Conservation (phyloP, 306 rosid species). For the Nissolia schottii region DNA sequence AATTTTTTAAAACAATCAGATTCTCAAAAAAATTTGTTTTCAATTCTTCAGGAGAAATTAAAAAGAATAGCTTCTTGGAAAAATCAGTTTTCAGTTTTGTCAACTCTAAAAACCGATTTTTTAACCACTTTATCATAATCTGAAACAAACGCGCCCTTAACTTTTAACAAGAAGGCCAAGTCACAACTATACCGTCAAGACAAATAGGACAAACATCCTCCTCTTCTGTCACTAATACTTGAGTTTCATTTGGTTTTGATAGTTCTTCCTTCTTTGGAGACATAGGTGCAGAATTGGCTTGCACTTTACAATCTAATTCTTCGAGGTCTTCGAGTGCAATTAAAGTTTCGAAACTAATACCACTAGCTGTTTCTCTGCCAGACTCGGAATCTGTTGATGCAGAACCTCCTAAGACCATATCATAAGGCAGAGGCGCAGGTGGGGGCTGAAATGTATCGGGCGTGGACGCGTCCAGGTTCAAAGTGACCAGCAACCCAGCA, state of each 20-base stretch:
- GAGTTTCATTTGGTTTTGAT: constrained; percentile 33
- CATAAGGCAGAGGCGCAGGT: constrained; percentile 67
- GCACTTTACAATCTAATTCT: constrained; percentile 47
- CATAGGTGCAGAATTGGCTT: constrained; percentile 31
- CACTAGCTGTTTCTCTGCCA: constrained; percentile 40
- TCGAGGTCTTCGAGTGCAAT: constrained; percentile 42
- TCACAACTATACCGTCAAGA: constrained; percentile 69
- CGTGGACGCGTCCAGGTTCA: constrained; percentile 43
- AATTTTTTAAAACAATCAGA: no score
- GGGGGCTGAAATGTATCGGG: constrained; percentile 72
- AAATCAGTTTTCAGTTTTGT: no score
- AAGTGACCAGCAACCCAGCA: constrained; percentile 42
- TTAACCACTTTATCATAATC: no score
- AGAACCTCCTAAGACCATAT: constrained; percentile 46
- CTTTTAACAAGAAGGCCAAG: neutral
- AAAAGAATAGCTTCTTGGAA: no score
- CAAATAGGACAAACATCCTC: constrained; percentile 83
- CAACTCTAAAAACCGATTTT: no score
- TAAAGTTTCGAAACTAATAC: constrained; percentile 48
- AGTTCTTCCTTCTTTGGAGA: constrained; percentile 40
- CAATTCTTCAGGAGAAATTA: no score
- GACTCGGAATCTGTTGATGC: constrained; percentile 48
- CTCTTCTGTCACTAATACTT: constrained; percentile 36
- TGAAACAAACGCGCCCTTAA: no score
- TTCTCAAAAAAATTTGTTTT: no score